Percentiles rank a stretch among this genome's conserved stretches.
phyloP scores from a whole-genome alignment of 257 asterid genomes.

The Ilex asprella region DNA sequence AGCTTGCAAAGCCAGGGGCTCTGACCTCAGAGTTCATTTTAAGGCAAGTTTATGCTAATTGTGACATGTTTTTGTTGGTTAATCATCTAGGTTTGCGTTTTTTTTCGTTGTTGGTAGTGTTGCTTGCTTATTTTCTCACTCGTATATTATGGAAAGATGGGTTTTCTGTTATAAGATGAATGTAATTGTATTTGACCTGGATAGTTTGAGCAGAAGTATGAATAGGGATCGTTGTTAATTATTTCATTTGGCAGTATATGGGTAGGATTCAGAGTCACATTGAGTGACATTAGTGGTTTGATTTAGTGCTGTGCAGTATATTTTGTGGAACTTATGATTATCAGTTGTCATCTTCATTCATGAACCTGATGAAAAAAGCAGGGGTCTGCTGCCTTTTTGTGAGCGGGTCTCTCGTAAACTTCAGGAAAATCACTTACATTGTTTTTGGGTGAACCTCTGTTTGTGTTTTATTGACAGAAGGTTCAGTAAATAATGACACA shows the following conservation, averaged over 20 bases:
- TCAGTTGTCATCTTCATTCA: background rate
- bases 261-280: no score
- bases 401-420: conserved; percentile 44
- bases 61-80: background rate
- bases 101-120: background rate
- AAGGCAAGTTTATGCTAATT: conserved; percentile 31
- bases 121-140: no score
- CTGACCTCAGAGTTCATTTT: conserved; percentile 70
- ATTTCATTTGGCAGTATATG: background rate
- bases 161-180: background rate
- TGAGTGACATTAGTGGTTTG: no score
- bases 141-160: background rate
- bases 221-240: no score
- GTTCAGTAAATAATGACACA: conserved; percentile 49
- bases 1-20: conserved; percentile 88
- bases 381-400: conserved; percentile 48
- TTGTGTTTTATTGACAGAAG: conserved; percentile 28
- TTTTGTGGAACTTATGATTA: background rate
- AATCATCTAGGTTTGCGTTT: background rate
- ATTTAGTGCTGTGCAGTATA: background rate
- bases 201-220: no score
- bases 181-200: no score
- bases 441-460: conserved; percentile 68
- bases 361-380: conserved; percentile 43
- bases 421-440: conserved; percentile 43